Conservation (phyloP, 2,329 filamentous ascomycete species). For the Thelonectria blattea region DNA sequence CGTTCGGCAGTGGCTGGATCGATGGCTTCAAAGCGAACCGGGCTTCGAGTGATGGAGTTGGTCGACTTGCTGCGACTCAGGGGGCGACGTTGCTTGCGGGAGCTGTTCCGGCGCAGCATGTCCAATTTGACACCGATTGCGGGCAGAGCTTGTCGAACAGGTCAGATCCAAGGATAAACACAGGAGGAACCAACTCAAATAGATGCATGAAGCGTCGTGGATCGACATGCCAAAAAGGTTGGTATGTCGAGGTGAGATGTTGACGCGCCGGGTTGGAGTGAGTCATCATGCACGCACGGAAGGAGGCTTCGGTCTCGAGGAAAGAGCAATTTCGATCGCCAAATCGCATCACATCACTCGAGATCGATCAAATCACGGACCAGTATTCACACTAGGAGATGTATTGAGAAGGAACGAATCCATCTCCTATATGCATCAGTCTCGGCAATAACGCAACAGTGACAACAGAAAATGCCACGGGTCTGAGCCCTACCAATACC, state of each 20-base stretch:
- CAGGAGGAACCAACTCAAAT: slow-evolving; percentile 6
- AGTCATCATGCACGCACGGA: not conserved
- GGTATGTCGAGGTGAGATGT: not conserved
- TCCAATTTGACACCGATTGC: slow-evolving; percentile 19
- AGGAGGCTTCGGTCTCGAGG: slow-evolving; percentile 5
- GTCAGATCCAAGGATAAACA: not conserved
- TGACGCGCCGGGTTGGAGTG: not conserved
- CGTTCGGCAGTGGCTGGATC: slow-evolving; percentile 56
- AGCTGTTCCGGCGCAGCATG: slow-evolving; percentile 59
- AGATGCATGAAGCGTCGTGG: slow-evolving; percentile 17
- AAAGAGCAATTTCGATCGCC: not conserved
- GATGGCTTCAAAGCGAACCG: slow-evolving; percentile 53
- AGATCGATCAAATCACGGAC: not conserved
- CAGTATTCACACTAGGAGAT: slow-evolving; percentile 13
- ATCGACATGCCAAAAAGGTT: not conserved
- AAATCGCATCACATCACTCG: not conserved
- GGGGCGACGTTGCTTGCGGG: slow-evolving; percentile 50
- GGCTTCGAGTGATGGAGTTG: slow-evolving; percentile 50
- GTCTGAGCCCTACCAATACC: slow-evolving; percentile 36
- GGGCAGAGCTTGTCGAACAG: not conserved
- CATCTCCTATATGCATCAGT: slow-evolving; percentile 12
- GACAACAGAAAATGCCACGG: slow-evolving; percentile 27
- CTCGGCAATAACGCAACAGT: slow-evolving; percentile 13
- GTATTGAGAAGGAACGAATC: slow-evolving; percentile 15
- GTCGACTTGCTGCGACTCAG: slow-evolving; percentile 60